Conservation (phyloP, 768 basidiomycete species). For the Trametopsis cervina region DNA sequence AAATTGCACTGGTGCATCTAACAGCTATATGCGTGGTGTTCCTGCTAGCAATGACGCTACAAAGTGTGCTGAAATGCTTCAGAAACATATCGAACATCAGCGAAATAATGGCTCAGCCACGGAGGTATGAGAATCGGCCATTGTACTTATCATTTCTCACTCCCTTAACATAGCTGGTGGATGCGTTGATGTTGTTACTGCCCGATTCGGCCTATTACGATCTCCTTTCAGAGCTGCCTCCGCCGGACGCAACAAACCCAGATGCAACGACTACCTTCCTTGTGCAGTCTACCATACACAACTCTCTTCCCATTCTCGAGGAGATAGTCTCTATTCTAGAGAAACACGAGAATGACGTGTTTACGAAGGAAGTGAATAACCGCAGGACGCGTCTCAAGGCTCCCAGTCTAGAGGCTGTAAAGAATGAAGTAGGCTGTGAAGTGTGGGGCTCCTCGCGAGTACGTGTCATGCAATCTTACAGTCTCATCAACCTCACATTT, state of each 20-base stretch:
- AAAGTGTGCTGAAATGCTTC: conserved; percentile 77
- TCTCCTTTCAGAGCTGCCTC: conserved; percentile 58
- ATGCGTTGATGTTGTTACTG: conserved; percentile 62
- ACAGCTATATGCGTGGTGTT: too few species aligned
- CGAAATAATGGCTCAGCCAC: conserved; percentile 51
- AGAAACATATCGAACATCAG: conserved; percentile 64
- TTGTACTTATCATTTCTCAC: too few species aligned
- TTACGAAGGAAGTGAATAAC: conserved; percentile 67
- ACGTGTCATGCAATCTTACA: conserved; percentile 9
- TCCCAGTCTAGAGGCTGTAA: conserved; percentile 48
- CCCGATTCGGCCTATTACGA: conserved; percentile 63
- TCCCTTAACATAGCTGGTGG: conserved; percentile 44
- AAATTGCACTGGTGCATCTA: background rate
- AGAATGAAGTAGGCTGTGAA: conserved; percentile 60
- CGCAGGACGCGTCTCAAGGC: conserved; percentile 74
- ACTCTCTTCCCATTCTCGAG: conserved; percentile 64
- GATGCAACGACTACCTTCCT: conserved; percentile 48
- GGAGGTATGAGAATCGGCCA: conserved; percentile 42
- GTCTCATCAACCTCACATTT: background rate
- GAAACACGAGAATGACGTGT: conserved; percentile 46
- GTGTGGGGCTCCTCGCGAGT: conserved; percentile 59
- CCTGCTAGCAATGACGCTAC: conserved; percentile 55
- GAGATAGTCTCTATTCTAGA: conserved; percentile 66
- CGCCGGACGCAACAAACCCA: conserved; percentile 73
- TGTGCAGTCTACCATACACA: conserved; percentile 56